Base-by-base conservation (phyloP, 1,284 basidiomycete species). In the Trametes sp. region DNA sequence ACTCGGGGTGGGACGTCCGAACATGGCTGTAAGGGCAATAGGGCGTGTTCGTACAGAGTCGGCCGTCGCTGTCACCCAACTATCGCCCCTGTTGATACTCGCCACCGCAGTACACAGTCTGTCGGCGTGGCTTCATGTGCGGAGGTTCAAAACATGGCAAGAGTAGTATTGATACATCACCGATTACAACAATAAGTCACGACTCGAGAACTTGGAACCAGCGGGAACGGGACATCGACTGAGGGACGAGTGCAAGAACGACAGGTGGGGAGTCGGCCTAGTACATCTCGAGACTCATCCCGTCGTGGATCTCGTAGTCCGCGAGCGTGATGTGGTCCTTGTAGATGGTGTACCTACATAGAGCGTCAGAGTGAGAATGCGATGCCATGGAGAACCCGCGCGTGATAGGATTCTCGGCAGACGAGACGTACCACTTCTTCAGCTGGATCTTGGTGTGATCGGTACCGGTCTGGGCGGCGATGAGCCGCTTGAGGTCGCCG, bases 391-490 rank as follows among this genome's bases (percentile, higher is more conserved):
- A n/a, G n/a, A n/a, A n/a, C n/a, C n/a, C n/a, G n/a, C n/a, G n/a
- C n/a, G n/a, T n/a, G n/a, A n/a, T n/a, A n/a, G n/a, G n/a, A n/a
- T n/a, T n/a, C n/a, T n/a, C n/a, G n/a, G n/a, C n/a, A n/a, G n/a
- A n/a, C 11, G 19, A 35, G 42, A 29, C 89, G 64, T 66, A 92
- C 96, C 96, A 98, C 86, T 98, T 98, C 88, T 98, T 99, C 57
- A 99, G 81, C 72, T 92, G 87, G 65, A 99, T 98, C 86, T 98
- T 96, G 48, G 78, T 80, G 10, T 78, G 74, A 72, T 94, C 88
- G 3, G 96, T 98, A 51, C 97, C 98, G 0, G 89, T 98, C 78
- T 99, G 97, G 3, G 96, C 96, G 2, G 93, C 96, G 69, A 99
- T 98, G 62, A 98, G 89, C 78, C 93, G 93, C 83, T 99, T 99